Percentiles rank a stretch among this genome's conserved stretches.
These are phyloP conservation scores for Blastomyces parvus DNA, from an alignment of 2,329 filamentous ascomycete genomes.

Conservation along the genomic window DNA sequence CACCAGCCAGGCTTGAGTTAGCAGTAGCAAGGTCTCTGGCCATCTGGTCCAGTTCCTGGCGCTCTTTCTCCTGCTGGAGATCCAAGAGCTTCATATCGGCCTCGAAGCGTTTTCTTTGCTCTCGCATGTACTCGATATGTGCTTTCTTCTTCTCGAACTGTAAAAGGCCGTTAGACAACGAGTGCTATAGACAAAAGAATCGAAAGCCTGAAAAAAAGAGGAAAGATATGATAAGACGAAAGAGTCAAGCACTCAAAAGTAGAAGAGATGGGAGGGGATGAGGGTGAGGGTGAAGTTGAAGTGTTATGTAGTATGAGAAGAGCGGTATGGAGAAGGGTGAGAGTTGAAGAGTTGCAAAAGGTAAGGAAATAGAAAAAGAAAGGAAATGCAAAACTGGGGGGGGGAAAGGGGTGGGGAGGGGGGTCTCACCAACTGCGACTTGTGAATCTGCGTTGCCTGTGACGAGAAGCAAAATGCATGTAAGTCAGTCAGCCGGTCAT, in stretches of 20 bases:
- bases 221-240: slow-evolving; percentile 3
- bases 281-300: neutral
- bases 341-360: neutral
- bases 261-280: slow-evolving; percentile 9
- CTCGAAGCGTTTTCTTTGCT: slow-evolving; percentile 83
- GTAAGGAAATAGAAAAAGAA: neutral
- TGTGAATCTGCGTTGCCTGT: slow-evolving; percentile 22
- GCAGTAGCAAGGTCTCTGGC: slow-evolving; percentile 63
- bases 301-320: neutral
- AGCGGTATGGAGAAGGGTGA: neutral
- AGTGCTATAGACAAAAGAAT: neutral
- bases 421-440: slow-evolving; percentile 21
- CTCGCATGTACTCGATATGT: slow-evolving; percentile 82
- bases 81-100: slow-evolving; percentile 86
- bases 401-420: slow-evolving; percentile 8
- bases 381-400: neutral
- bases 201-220: slow-evolving; percentile 2
- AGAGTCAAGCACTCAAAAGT: slow-evolving; percentile 12
- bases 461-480: slow-evolving; percentile 5
- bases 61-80: slow-evolving; percentile 70
- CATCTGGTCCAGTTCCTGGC: slow-evolving; percentile 75
- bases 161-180: slow-evolving; percentile 22
- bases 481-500: slow-evolving; percentile 1
- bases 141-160: slow-evolving; percentile 90
- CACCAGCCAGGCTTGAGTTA: slow-evolving; percentile 48